A percentile compares a stretch with the other conserved stretches of the same genome.
phyloP scores from a whole-genome alignment of 2,329 filamentous ascomycete genomes.

The Nannizziopsis arthrosporioides region DNA sequence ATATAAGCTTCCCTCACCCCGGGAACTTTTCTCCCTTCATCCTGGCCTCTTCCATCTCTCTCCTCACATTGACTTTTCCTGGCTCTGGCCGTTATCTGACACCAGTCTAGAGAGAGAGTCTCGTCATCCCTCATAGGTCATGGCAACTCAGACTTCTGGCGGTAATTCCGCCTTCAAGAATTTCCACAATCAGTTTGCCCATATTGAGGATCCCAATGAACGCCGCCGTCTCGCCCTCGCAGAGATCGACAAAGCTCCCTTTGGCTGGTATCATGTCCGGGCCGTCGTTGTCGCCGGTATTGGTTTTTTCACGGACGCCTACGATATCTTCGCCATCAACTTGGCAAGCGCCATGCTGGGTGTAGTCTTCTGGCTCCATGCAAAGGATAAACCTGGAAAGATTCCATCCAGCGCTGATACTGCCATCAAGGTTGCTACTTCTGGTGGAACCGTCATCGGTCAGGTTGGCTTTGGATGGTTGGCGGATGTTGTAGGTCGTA shows the following conservation, averaged over 20 bases:
- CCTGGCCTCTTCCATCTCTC: no score
- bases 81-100: no score
- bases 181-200: conserved; percentile 62
- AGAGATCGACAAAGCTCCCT: conserved; percentile 38
- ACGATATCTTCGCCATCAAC: conserved; percentile 69
- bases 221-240: conserved; percentile 65
- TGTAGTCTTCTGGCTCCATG: conserved; percentile 61
- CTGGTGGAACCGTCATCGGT: conserved; percentile 69
- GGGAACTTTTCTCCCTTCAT: no score
- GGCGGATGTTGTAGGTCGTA: conserved; percentile 66
- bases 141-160: conserved; percentile 40
- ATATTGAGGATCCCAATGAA: conserved; percentile 58
- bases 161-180: conserved; percentile 65
- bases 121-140: neutral
- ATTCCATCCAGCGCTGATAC: conserved; percentile 61
- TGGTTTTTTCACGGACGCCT: conserved; percentile 26
- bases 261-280: conserved; percentile 17
- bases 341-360: conserved; percentile 65
- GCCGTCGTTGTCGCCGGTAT: conserved; percentile 12
- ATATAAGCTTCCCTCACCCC: no score
- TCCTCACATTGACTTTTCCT: no score
- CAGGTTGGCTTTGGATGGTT: conserved; percentile 69
- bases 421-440: conserved; percentile 76
- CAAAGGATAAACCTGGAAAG: conserved; percentile 32
- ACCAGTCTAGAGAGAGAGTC: neutral